Percentiles rank a stretch among this genome's conserved stretches.
These are phyloP conservation scores for Guyanaporus albipodus DNA, from an alignment of 768 basidiomycete genomes.

Conservation along the genomic window DNA sequence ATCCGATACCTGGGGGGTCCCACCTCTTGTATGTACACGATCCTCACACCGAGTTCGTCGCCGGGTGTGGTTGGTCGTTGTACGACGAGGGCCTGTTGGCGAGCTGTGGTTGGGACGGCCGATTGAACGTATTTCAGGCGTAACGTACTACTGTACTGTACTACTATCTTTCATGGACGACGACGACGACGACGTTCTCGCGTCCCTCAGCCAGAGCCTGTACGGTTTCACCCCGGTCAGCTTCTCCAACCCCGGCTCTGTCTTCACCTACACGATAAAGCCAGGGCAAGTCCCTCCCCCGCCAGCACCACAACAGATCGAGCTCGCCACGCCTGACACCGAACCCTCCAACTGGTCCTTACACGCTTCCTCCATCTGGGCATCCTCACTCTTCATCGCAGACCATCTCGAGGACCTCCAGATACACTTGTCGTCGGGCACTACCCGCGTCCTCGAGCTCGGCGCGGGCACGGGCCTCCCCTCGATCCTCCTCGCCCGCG, in stretches of 20 bases:
- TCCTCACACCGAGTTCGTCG: constrained; percentile 92
- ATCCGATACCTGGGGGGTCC: constrained; percentile 42
- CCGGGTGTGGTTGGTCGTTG: constrained; percentile 88
- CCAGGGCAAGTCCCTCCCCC: constrained; percentile 14
- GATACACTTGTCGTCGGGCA: constrained; percentile 29
- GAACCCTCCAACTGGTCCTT: constrained; percentile 66
- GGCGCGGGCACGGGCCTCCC: constrained; percentile 76
- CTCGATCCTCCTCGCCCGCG: constrained; percentile 60
- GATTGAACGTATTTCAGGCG: constrained; percentile 68
- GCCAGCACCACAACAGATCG: constrained; percentile 30
- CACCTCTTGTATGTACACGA: constrained; percentile 72
- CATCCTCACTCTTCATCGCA: constrained; percentile 61
- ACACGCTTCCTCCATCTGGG: constrained; percentile 78
- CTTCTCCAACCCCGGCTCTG: constrained; percentile 50
- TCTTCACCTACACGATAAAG: constrained; percentile 43
- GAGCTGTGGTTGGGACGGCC: constrained; percentile 50
- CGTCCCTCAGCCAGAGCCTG: constrained; percentile 56
- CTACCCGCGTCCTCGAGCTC: constrained; percentile 61
- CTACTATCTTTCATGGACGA: not conserved
- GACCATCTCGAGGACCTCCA: constrained; percentile 53
- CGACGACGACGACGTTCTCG: constrained; percentile 64
- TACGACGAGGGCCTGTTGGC: constrained; percentile 85
- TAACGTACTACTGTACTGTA: no score
- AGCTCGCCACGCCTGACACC: constrained; percentile 60
- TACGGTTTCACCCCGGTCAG: constrained; percentile 63